Conservation (phyloP, 306 rosid genomes). For the Acacia confusa region DNA sequence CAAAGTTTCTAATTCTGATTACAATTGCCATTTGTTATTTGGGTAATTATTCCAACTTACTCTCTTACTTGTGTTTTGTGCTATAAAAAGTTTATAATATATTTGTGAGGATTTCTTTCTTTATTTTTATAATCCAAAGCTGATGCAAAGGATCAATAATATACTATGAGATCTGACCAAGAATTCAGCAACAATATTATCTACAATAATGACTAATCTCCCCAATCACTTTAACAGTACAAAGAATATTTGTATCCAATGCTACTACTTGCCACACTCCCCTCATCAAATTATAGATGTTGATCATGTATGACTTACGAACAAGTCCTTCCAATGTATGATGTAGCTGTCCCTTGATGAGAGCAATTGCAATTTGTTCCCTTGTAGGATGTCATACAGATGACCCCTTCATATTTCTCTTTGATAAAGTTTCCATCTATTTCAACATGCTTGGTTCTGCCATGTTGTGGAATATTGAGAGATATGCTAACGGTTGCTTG, state of each 20-base stretch:
- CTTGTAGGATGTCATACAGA: neutral
- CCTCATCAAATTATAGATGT: neutral
- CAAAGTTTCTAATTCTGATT: slow-evolving; percentile 75
- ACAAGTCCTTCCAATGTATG: too few relatives aligned
- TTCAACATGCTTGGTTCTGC: too few relatives aligned
- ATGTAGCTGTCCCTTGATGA: too few relatives aligned
- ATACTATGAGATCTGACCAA: neutral
- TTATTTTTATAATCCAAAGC: too few relatives aligned
- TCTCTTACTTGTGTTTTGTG: slow-evolving; percentile 18
- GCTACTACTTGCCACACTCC: neutral
- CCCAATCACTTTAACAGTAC: neutral
- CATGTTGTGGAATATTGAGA: neutral
- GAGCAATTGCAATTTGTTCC: too few relatives aligned
- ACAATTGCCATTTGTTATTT: slow-evolving; percentile 71
- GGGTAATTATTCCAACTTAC: slow-evolving; percentile 58
- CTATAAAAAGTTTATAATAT: slow-evolving; percentile 19
- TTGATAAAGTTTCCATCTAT: neutral
- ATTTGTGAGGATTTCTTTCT: too few relatives aligned
- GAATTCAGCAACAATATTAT: neutral
- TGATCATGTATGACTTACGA: neutral
- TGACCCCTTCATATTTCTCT: neutral
- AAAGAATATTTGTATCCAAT: too few relatives aligned
- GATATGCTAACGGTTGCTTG: neutral
- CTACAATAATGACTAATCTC: neutral
- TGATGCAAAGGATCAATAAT: neutral